phyloP scores from a whole-genome alignment of 352 stramenopile species.

The Pythium sp. region DNA sequence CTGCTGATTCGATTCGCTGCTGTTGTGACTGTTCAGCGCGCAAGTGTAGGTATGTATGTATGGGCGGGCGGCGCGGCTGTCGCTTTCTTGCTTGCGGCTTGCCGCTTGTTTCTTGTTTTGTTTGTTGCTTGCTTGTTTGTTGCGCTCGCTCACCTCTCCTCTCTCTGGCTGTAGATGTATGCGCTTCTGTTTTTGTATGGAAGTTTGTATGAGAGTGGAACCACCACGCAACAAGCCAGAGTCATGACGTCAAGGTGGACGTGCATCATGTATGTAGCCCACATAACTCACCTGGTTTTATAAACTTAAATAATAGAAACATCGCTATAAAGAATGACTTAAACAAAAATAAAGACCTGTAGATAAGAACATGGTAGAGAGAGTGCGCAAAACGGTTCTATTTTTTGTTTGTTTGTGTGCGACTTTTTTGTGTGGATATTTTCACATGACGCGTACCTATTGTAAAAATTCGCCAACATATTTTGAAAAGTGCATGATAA shows the following conservation, averaged over 20 bases:
- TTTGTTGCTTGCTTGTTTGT: no score
- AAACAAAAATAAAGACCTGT: neutral
- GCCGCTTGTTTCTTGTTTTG: neutral
- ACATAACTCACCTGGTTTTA: neutral
- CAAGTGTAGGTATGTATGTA: conserved; percentile 2
- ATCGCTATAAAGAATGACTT: neutral
- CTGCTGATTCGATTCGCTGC: neutral
- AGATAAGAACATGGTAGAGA: neutral
- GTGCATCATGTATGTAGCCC: neutral
- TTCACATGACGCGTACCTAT: neutral
- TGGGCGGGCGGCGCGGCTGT: neutral
- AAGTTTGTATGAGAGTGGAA: conserved; percentile 14
- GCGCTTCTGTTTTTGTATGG: conserved; percentile 3
- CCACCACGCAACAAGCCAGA: conserved; percentile 7
- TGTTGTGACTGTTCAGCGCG: neutral
- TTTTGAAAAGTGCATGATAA: neutral
- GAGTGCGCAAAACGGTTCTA: neutral
- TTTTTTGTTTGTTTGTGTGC: neutral
- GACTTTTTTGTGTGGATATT: conserved; percentile 11
- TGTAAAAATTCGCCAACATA: neutral
- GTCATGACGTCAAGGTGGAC: conserved; percentile 4
- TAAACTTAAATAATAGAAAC: neutral
- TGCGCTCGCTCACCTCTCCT: no score
- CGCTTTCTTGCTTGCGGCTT: neutral
- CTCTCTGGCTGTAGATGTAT: conserved; percentile 2